Evolutionary conservation across 257 asterid genomes (phyloP).

Genomic region (Nicotiana knightiana): DNA sequence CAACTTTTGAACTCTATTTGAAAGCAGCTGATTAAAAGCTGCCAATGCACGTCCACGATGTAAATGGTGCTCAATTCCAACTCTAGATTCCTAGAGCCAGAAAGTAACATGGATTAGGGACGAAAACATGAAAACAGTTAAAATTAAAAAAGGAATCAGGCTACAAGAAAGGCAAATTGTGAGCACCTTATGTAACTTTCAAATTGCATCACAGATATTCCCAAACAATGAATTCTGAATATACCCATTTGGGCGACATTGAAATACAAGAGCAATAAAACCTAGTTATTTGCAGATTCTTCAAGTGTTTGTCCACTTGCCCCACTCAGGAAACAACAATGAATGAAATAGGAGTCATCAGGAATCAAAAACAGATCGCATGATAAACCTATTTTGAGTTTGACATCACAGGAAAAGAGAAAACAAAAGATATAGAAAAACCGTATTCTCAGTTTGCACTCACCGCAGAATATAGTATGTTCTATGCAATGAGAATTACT

Average conservation of each 20-base stretch:
- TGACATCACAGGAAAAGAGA: constrained; percentile 2
- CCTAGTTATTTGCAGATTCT: background rate
- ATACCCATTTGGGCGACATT: background rate
- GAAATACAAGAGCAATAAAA: background rate
- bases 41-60: constrained; percentile 99
- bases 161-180: background rate
- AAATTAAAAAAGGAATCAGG: background rate
- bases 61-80: constrained; percentile 88
- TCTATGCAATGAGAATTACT: background rate
- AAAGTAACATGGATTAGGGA: constrained; percentile 14
- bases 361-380: background rate
- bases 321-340: background rate
- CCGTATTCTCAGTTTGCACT: background rate
- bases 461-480: background rate
- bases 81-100: constrained; percentile 68
- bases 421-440: background rate
- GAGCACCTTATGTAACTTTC: background rate
- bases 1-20: constrained; percentile 63
- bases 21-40: constrained; percentile 65
- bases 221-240: background rate
- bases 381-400: background rate
- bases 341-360: background rate
- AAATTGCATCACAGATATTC: background rate
- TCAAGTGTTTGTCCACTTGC: background rate
- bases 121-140: background rate